Conservation (phyloP, 352 stramenopile species). For the Bremia lactucae region DNA sequence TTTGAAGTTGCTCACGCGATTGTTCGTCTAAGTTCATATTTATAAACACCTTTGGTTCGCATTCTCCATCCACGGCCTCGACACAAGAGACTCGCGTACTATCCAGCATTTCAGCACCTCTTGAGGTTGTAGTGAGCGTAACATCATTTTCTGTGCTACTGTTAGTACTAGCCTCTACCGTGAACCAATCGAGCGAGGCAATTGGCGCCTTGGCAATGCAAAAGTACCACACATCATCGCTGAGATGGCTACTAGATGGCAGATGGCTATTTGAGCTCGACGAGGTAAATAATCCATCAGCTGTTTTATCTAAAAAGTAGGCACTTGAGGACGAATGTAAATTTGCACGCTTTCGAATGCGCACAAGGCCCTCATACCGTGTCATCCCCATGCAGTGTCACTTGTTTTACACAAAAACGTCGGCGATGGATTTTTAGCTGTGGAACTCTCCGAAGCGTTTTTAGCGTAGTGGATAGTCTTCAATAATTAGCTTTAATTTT, state of each 20-base stretch:
- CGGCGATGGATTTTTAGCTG: too few species aligned
- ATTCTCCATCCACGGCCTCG: slow-evolving; percentile 29
- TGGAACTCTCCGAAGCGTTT: too few species aligned
- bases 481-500: too few species aligned
- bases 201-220: slow-evolving; percentile 16
- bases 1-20: slow-evolving; percentile 23
- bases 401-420: too few species aligned
- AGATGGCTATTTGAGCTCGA: slow-evolving; percentile 3
- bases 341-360: slow-evolving; percentile 27
- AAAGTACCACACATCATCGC: slow-evolving; percentile 42
- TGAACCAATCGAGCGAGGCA: slow-evolving; percentile 31
- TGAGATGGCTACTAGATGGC: slow-evolving; percentile 11
- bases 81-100: slow-evolving; percentile 30
- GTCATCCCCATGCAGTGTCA: slow-evolving; percentile 17
- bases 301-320: slow-evolving; percentile 3
- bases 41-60: slow-evolving; percentile 3
- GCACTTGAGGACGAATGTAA: slow-evolving; percentile 7
- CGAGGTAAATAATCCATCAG: slow-evolving; percentile 1
- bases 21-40: slow-evolving; percentile 6
- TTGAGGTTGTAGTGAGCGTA: not conserved
- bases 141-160: slow-evolving; percentile 19
- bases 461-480: too few species aligned
- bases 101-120: slow-evolving; percentile 19
- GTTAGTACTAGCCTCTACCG: slow-evolving; percentile 21
- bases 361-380: slow-evolving; percentile 28